Percentiles rank a stretch among this genome's conserved stretches.
Conservation (phyloP, 768 basidiomycete genomes). For the Pisolithus marmoratus region DNA sequence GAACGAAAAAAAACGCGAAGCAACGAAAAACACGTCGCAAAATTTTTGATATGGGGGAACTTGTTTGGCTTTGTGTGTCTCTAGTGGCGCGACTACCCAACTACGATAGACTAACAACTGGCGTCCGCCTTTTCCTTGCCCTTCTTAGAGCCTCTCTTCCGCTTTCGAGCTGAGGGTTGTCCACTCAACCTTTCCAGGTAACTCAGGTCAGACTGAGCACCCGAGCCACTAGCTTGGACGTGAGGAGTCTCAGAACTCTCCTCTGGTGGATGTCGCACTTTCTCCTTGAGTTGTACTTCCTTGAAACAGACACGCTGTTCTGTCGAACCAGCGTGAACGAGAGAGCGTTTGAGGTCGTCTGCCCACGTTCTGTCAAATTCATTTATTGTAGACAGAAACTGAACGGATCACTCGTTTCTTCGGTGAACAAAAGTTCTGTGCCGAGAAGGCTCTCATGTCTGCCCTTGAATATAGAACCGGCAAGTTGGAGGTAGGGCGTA, state of each 20-base stretch:
- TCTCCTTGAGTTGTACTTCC: constrained; percentile 52
- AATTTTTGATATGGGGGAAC: constrained; percentile 14
- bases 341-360: constrained; percentile 46
- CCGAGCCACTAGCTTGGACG: neutral
- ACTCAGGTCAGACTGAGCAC: neutral
- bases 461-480: constrained; percentile 71
- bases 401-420: constrained; percentile 47
- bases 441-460: constrained; percentile 63
- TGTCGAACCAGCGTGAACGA: constrained; percentile 55
- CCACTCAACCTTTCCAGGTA: constrained; percentile 2
- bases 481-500: constrained; percentile 70
- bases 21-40: constrained; percentile 7
- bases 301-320: constrained; percentile 69
- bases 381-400: neutral
- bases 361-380: constrained; percentile 3
- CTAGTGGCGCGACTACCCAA: constrained; percentile 10
- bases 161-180: constrained; percentile 9
- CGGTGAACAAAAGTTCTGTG: constrained; percentile 71
- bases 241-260: neutral
- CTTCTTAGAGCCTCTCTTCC: constrained; percentile 13
- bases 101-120: neutral
- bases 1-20: constrained; percentile 12
- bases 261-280: constrained; percentile 28
- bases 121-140: constrained; percentile 20
- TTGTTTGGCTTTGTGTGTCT: constrained; percentile 22